phyloP scores from a whole-genome alignment of 805 yeast genomes.

The Grigorovia jiainica region DNA sequence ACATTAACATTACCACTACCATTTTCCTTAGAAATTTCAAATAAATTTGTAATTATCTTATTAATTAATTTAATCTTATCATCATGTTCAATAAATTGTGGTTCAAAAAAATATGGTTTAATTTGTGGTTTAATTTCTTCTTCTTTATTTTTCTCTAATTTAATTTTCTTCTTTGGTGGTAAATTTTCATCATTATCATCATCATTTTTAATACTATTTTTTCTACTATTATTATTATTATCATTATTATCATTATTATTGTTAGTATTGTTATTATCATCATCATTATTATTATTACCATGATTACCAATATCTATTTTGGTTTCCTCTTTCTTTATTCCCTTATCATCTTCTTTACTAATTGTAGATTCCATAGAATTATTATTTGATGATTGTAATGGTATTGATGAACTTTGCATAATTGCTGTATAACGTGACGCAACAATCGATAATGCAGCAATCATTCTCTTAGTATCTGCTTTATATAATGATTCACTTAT shows the following conservation, averaged over 20 bases:
- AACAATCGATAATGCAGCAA: slow-evolving; percentile 61
- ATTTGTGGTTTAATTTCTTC: slow-evolving; percentile 11
- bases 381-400: too few relatives aligned
- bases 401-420: too few relatives aligned
- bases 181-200: background rate
- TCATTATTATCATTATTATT: background rate
- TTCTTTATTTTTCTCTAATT: slow-evolving; percentile 25
- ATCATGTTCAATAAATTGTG: slow-evolving; percentile 40
- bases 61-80: slow-evolving; percentile 49
- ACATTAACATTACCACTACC: background rate
- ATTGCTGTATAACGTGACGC: slow-evolving; percentile 53
- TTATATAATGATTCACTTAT: slow-evolving; percentile 58
- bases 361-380: too few relatives aligned
- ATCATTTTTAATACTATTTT: background rate
- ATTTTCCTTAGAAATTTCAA: slow-evolving; percentile 1
- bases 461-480: slow-evolving; percentile 42
- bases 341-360: too few relatives aligned
- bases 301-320: too few relatives aligned
- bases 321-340: slow-evolving; percentile 1
- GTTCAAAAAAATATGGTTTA: slow-evolving; percentile 23
- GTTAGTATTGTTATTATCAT: background rate
- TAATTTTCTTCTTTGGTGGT: slow-evolving; percentile 6
- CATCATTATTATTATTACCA: background rate
- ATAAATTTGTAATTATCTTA: slow-evolving; percentile 7
- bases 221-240: too few relatives aligned